Percentiles rank a stretch among this genome's conserved stretches.
phyloP scores from a whole-genome alignment of 2,329 filamentous ascomycete genomes.

The Pseudogymnoascus sp. region DNA sequence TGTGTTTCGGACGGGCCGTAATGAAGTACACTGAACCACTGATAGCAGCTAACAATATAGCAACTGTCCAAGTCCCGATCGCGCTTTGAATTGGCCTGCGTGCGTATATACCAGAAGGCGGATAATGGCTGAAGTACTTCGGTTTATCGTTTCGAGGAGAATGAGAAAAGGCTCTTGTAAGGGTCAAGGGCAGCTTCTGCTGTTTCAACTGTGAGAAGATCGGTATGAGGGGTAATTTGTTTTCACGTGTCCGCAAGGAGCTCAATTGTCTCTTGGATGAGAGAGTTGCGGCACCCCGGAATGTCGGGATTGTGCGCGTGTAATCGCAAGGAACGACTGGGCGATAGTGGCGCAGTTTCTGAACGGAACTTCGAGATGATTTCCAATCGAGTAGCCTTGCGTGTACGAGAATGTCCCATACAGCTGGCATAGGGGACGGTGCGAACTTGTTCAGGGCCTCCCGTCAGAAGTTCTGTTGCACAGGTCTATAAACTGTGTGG shows the following conservation, averaged over 20 bases:
- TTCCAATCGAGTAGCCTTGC: neutral
- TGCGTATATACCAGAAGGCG: neutral
- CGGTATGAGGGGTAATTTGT: neutral
- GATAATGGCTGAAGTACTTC: neutral
- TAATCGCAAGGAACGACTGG: neutral
- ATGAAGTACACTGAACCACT: constrained; percentile 6
- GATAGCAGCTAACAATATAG: neutral
- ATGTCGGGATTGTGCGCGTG: constrained; percentile 1
- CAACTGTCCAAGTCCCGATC: neutral
- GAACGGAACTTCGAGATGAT: neutral
- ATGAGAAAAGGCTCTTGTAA: neutral
- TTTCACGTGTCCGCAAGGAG: neutral
- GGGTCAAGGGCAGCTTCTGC: neutral
- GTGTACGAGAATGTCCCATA: neutral
- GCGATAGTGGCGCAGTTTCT: neutral
- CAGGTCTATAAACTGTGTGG: neutral
- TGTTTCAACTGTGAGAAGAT: neutral
- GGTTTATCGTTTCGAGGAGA: neutral
- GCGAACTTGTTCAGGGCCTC: neutral
- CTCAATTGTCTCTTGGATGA: constrained; percentile 1
- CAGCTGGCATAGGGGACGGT: neutral
- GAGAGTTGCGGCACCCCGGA: neutral
- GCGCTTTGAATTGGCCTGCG: neutral
- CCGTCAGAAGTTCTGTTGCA: constrained; percentile 2
- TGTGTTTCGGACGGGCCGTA: neutral